Conservation (phyloP, 1,284 basidiomycete species). For the Kalmanozyma brasiliensis region DNA sequence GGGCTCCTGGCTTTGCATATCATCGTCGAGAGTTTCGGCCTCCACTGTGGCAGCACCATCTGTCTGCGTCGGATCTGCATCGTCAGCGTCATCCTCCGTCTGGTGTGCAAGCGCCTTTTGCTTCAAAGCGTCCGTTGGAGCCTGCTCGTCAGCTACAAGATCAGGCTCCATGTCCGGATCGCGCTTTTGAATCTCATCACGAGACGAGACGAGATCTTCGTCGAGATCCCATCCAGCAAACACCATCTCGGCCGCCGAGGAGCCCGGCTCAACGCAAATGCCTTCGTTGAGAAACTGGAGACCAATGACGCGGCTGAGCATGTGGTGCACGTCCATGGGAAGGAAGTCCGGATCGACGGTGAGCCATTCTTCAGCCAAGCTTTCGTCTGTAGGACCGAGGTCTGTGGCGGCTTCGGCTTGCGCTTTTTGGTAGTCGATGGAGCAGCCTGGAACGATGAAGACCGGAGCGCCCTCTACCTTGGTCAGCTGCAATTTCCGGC, state of each 20-base stretch:
- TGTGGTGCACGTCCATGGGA: conserved; percentile 38
- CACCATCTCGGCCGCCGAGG: conserved; percentile 32
- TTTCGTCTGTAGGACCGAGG: conserved; percentile 24
- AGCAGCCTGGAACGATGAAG: conserved; percentile 50
- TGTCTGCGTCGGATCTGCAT: background rate
- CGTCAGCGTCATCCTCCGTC: background rate
- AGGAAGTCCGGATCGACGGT: conserved; percentile 46
- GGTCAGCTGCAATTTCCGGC: conserved; percentile 24
- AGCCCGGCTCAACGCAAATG: conserved; percentile 36
- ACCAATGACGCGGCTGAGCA: conserved; percentile 48
- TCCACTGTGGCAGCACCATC: background rate
- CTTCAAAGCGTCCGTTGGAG: background rate
- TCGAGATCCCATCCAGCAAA: conserved; percentile 16
- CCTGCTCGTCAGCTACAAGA: background rate
- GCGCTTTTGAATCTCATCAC: conserved; percentile 5
- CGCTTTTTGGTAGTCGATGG: conserved; percentile 39
- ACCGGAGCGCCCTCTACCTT: conserved; percentile 26
- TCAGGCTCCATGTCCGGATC: background rate
- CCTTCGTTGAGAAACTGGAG: conserved; percentile 44
- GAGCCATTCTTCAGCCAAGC: conserved; percentile 32
- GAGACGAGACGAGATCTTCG: conserved; percentile 3
- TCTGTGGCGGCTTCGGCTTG: conserved; percentile 29
- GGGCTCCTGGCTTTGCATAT: conserved; percentile 1
- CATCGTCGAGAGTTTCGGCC: conserved; percentile 1
- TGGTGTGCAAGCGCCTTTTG: background rate